Evolutionary conservation across 2,329 filamentous ascomycete genomes (phyloP).

Genomic region (Alternaria sp.): DNA sequence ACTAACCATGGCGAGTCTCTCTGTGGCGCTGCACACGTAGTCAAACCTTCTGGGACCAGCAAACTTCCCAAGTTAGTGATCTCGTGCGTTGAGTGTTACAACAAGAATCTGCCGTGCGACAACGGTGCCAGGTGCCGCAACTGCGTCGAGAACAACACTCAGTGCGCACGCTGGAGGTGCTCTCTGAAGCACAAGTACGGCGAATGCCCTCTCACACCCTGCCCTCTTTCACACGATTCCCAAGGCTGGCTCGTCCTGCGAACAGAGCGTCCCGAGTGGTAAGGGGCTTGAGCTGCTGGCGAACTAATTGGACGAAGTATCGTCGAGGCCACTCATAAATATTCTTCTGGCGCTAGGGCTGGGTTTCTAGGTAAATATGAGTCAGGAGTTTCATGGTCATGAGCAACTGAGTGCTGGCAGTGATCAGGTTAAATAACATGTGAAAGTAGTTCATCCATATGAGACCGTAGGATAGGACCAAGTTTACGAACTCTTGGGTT

Average conservation of each 20-base stretch:
- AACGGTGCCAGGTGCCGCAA: slow-evolving; percentile 27
- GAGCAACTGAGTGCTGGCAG: not conserved
- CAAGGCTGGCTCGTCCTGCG: slow-evolving; percentile 27
- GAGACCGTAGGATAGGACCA: not conserved
- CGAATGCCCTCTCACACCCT: slow-evolving; percentile 31
- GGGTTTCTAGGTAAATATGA: not conserved
- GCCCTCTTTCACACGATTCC: slow-evolving; percentile 31
- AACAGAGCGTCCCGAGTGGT: slow-evolving; percentile 30
- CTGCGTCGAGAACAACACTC: slow-evolving; percentile 28
- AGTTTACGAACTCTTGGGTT: not conserved
- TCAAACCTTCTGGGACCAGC: slow-evolving; percentile 29
- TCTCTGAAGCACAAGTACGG: slow-evolving; percentile 34
- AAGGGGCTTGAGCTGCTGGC: not conserved
- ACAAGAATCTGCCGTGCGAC: slow-evolving; percentile 37
- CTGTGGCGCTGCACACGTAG: slow-evolving; percentile 37
- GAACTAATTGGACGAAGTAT: not conserved
- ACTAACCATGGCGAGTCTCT: slow-evolving; percentile 23
- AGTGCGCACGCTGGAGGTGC: slow-evolving; percentile 43
- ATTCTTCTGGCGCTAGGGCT: not conserved
- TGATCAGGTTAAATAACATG: not conserved
- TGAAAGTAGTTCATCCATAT: not conserved
- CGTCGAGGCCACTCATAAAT: not conserved
- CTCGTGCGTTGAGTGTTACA: slow-evolving; percentile 42
- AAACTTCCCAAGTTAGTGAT: slow-evolving; percentile 19
- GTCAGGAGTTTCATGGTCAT: not conserved